Percentiles rank a stretch among this genome's conserved stretches.
Conservation (phyloP, 208 protist species). For the Strigomonas galati region DNA sequence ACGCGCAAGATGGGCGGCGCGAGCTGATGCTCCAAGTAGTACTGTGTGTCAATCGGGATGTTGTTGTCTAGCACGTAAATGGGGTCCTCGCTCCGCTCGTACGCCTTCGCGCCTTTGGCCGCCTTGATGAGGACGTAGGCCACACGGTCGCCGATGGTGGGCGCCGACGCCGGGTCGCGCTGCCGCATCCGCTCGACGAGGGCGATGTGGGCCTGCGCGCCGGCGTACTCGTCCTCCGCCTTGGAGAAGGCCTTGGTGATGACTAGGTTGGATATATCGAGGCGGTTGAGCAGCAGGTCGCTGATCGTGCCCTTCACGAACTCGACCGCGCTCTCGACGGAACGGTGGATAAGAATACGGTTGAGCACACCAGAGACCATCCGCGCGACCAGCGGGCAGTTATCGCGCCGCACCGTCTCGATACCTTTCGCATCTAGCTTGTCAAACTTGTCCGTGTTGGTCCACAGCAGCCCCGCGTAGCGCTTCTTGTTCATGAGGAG, state of each 20-base stretch:
- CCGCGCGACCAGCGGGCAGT: conserved; percentile 93
- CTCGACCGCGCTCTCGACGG: conserved; percentile 82
- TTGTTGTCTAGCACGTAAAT: conserved; percentile 95
- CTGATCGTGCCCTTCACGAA: conserved; percentile 90
- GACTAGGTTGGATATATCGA: conserved; percentile 84
- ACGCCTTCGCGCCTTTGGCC: conserved; percentile 90
- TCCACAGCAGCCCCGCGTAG: conserved; percentile 99
- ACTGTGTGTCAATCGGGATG: conserved; percentile 85
- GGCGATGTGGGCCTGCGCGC: conserved; percentile 76
- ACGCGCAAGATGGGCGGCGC: conserved; percentile 76
- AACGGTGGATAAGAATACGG: conserved; percentile 81
- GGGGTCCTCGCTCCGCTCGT: conserved; percentile 99
- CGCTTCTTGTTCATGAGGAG: conserved; percentile 99
- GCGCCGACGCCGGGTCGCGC: conserved; percentile 77
- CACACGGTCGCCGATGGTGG: conserved; percentile 81
- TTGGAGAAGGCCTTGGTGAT: conserved; percentile 93
- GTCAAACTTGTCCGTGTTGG: conserved; percentile 95
- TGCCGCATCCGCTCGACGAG: conserved; percentile 85
- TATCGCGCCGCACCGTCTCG: conserved; percentile 99
- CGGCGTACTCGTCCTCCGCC: conserved; percentile 93
- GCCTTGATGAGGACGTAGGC: conserved; percentile 85
- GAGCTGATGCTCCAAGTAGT: conserved; percentile 91
- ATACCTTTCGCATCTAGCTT: conserved; percentile 99
- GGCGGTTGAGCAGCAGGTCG: conserved; percentile 80
- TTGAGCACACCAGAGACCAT: conserved; percentile 86